Evolutionary conservation across 352 stramenopile genomes (phyloP).

Genomic region (Globisporangium ultimum): DNA sequence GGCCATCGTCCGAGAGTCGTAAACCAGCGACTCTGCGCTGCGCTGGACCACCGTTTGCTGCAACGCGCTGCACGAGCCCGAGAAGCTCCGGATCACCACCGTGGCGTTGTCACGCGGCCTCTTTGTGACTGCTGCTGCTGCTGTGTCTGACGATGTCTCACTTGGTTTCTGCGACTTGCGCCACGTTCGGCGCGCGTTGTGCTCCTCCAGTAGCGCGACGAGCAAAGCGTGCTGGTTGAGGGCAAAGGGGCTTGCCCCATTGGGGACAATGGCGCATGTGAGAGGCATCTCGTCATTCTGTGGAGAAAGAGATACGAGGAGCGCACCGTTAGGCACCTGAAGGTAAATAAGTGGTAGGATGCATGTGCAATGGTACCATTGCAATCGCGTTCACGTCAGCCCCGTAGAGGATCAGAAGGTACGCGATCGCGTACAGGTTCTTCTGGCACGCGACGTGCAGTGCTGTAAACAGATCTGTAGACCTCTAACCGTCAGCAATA

Average conservation of each 20-base stretch:
- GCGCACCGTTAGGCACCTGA: neutral
- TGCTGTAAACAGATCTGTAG: constrained; percentile 55
- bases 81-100: constrained; percentile 29
- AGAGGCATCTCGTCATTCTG: constrained; percentile 74
- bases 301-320: neutral
- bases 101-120: neutral
- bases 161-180: constrained; percentile 17
- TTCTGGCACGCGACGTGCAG: constrained; percentile 64
- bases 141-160: neutral
- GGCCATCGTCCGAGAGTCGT: constrained; percentile 5
- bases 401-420: constrained; percentile 65
- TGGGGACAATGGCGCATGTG: constrained; percentile 21
- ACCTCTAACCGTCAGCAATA: constrained; percentile 18
- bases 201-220: constrained; percentile 33
- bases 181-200: constrained; percentile 54
- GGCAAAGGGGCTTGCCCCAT: neutral
- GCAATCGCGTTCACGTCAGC: constrained; percentile 76
- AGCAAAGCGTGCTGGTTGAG: constrained; percentile 32
- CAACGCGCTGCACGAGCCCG: constrained; percentile 20
- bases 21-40: neutral
- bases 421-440: constrained; percentile 54
- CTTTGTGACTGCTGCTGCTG: neutral
- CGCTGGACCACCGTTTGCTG: constrained; percentile 7
- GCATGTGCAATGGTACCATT: constrained; percentile 19
- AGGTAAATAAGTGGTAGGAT: neutral